Conservation (phyloP, 345 rosid species). For the Luvunga scandens region DNA sequence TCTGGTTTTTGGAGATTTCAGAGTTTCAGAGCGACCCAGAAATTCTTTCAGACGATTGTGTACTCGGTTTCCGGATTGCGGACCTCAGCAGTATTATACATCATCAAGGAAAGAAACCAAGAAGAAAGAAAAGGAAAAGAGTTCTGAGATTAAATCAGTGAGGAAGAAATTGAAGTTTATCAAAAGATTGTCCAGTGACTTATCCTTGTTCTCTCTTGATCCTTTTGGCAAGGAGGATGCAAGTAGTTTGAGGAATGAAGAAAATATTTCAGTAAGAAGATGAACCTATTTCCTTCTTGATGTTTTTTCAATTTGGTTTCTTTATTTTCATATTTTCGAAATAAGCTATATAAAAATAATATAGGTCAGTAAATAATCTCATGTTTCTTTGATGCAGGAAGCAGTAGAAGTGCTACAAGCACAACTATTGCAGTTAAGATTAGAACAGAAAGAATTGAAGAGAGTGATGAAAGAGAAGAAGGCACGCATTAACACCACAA, state of each 20-base stretch:
- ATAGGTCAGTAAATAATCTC: background rate
- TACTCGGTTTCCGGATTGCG: slow-evolving; percentile 6
- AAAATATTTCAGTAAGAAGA: background rate
- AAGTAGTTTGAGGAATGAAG: slow-evolving; percentile 2
- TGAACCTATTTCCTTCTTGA: background rate
- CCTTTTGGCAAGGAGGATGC: background rate
- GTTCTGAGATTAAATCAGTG: slow-evolving; percentile 14
- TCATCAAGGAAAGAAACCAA: background rate
- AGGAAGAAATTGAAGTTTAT: slow-evolving; percentile 24
- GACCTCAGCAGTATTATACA: slow-evolving; percentile 8
- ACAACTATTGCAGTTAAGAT: slow-evolving; percentile 48
- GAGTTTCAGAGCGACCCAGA: background rate
- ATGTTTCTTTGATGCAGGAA: slow-evolving; percentile 40
- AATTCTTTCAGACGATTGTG: background rate
- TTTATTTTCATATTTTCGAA: background rate
- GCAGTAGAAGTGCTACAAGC: slow-evolving; percentile 43
- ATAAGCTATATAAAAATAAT: background rate
- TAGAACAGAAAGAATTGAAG: slow-evolving; percentile 52
- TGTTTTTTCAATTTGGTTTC: background rate
- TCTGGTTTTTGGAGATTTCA: background rate
- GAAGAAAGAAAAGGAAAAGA: slow-evolving; percentile 13
- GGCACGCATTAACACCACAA: slow-evolving; percentile 36
- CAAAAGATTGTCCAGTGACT: slow-evolving; percentile 21
- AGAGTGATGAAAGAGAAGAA: slow-evolving; percentile 46
- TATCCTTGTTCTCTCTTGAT: background rate